A percentile compares a stretch with the other conserved stretches of the same genome.
phyloP scores from a whole-genome alignment of 257 asterid species.

The Jaltomata sinuosa region DNA sequence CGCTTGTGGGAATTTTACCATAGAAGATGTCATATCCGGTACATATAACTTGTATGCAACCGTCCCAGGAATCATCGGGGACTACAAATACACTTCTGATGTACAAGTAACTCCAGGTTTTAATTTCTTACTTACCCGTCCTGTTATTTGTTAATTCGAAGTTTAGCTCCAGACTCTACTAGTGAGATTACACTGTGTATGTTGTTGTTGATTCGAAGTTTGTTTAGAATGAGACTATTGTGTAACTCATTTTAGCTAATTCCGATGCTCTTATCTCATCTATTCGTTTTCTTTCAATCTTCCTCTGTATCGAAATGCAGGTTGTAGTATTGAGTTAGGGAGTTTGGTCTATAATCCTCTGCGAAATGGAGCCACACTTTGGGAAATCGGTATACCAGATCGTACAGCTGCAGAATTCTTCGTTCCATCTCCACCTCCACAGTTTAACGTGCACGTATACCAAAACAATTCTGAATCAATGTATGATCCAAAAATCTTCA shows the following conservation, averaged over 20 bases:
- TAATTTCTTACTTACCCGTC: neutral
- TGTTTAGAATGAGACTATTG: neutral
- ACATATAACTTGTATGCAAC: conserved; percentile 49
- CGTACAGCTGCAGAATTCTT: conserved; percentile 57
- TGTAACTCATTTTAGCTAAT: neutral
- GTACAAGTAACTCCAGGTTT: conserved; percentile 29
- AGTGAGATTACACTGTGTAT: too few species aligned
- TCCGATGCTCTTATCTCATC: neutral
- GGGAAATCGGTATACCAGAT: conserved; percentile 77
- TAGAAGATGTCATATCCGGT: conserved; percentile 37
- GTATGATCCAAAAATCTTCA: neutral
- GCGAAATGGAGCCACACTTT: conserved; percentile 44
- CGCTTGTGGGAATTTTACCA: conserved; percentile 24
- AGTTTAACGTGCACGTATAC: neutral
- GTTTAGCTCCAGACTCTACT: too few species aligned
- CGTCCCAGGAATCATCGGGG: conserved; percentile 47
- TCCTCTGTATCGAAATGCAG: neutral
- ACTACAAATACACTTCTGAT: conserved; percentile 32
- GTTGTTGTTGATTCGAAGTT: neutral
- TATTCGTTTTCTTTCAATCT: neutral
- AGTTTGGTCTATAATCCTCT: conserved; percentile 42
- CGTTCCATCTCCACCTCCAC: conserved; percentile 32
- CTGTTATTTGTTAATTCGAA: neutral
- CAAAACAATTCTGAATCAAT: neutral
- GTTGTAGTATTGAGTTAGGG: conserved; percentile 13